These are phyloP conservation scores for Aurantiochytrium sp. DNA, from an alignment of 108 stramenopile species.

Conservation along the genomic window DNA sequence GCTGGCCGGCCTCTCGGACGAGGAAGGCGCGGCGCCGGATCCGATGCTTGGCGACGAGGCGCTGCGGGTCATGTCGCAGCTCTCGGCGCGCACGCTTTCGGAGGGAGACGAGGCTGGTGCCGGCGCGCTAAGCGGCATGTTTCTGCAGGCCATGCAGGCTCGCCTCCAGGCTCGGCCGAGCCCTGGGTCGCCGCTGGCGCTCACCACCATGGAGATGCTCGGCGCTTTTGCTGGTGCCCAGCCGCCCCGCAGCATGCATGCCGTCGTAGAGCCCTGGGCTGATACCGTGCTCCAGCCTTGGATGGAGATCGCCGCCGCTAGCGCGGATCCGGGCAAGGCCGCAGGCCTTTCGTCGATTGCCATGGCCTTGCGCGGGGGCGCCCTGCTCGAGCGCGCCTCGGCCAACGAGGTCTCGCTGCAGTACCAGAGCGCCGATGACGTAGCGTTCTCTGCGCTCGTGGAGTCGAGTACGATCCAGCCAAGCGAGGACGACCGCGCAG, in stretches of 20 bases:
- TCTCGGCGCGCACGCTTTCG: neutral
- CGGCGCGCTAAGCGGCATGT: neutral
- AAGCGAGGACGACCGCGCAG: neutral
- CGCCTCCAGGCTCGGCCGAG: neutral
- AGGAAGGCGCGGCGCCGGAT: neutral
- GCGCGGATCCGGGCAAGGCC: neutral
- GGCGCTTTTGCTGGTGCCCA: constrained; percentile 29
- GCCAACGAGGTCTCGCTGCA: neutral
- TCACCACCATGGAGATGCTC: neutral
- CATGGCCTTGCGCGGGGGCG: neutral
- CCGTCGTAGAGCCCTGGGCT: neutral
- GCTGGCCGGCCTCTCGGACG: neutral
- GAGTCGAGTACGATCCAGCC: neutral
- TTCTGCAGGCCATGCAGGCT: neutral
- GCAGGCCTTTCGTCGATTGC: neutral
- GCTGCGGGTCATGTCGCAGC: constrained; percentile 18
- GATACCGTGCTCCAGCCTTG: neutral
- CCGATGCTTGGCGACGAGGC: constrained; percentile 15
- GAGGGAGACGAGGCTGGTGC: neutral
- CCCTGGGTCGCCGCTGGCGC: neutral
- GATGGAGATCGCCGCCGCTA: neutral
- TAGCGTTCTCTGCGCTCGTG: neutral
- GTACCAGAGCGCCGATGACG: neutral
- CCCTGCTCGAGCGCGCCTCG: neutral
- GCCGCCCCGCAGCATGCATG: neutral